phyloP scores from a whole-genome alignment of 441 rosid genomes.

The Jatropha podagrica region DNA sequence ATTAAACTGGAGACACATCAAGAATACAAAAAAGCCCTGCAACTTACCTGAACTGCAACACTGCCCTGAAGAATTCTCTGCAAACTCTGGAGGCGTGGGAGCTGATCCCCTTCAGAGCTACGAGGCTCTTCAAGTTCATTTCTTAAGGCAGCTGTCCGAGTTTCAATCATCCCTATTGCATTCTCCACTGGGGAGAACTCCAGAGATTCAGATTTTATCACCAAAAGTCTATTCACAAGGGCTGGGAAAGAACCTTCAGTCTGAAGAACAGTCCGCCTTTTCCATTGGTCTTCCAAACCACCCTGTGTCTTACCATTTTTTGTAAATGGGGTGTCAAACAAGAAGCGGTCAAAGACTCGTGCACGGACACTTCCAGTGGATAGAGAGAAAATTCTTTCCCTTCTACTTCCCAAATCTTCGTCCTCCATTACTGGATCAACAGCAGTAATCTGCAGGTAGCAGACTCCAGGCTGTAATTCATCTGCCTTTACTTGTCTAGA shows the following conservation, averaged over 20 bases:
- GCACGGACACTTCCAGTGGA: conserved; percentile 96
- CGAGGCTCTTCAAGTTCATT: conserved; percentile 99
- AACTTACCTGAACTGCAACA: conserved; percentile 96
- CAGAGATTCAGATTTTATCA: conserved; percentile 89
- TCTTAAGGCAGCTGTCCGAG: conserved; percentile 89
- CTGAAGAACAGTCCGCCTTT: conserved; percentile 92
- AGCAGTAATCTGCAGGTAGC: conserved; percentile 97
- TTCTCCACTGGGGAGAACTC: conserved; percentile 99
- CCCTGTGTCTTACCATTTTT: conserved; percentile 99
- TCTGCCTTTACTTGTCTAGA: conserved; percentile 97
- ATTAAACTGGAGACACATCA: not conserved
- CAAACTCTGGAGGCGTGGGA: conserved; percentile 94
- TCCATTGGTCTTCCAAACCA: conserved; percentile 99
- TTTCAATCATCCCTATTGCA: conserved; percentile 99
- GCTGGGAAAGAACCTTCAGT: conserved; percentile 98
- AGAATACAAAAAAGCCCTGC: not conserved
- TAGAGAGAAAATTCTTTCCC: conserved; percentile 94
- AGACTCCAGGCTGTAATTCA: conserved; percentile 91
- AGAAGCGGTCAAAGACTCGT: conserved; percentile 92
- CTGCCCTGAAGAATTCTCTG: conserved; percentile 99
- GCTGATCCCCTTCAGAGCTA: conserved; percentile 96
- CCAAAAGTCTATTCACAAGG: conserved; percentile 88
- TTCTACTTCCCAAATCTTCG: conserved; percentile 97
- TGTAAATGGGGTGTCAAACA: conserved; percentile 98
- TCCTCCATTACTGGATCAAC: conserved; percentile 99